These are phyloP conservation scores for Suillus discolor DNA, from an alignment of 768 basidiomycete species.

Conservation along the genomic window DNA sequence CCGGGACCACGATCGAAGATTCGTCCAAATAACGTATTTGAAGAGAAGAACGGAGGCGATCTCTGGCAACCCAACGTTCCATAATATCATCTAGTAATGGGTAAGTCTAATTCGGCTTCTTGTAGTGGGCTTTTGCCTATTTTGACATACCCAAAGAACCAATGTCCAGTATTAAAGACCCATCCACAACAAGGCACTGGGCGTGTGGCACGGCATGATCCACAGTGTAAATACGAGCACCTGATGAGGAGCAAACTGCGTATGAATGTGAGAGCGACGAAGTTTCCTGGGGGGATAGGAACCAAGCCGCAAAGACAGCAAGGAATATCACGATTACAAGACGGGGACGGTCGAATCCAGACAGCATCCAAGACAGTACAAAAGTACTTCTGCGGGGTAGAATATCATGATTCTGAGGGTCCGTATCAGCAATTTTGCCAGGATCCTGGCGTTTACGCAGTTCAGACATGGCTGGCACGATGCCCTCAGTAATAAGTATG, in stretches of 20 bases:
- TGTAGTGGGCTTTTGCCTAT: not conserved
- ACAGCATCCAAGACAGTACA: not conserved
- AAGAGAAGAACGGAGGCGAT: conserved; percentile 29
- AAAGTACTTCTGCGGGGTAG: not conserved
- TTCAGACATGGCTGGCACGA: conserved; percentile 9
- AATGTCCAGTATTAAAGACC: conserved; percentile 49
- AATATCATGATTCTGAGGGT: not conserved
- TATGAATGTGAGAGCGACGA: conserved; percentile 39
- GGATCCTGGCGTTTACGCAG: conserved; percentile 16
- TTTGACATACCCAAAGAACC: conserved; percentile 55
- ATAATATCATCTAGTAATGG: conserved; percentile 42
- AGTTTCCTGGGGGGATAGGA: conserved; percentile 6
- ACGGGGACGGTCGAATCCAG: not conserved
- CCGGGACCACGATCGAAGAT: conserved; percentile 70
- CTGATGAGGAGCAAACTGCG: conserved; percentile 60
- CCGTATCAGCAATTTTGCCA: not conserved
- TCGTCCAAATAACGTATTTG: conserved; percentile 51
- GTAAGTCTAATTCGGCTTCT: conserved; percentile 2
- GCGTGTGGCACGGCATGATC: conserved; percentile 51
- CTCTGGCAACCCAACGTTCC: conserved; percentile 38
- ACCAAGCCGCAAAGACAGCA: conserved; percentile 15
- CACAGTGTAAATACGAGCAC: conserved; percentile 65
- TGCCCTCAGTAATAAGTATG: not conserved
- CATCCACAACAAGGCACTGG: conserved; percentile 66
- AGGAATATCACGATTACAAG: conserved; percentile 15